Conservation (phyloP, 371 early-diverging fungal species). For the Mortierella sp. region DNA sequence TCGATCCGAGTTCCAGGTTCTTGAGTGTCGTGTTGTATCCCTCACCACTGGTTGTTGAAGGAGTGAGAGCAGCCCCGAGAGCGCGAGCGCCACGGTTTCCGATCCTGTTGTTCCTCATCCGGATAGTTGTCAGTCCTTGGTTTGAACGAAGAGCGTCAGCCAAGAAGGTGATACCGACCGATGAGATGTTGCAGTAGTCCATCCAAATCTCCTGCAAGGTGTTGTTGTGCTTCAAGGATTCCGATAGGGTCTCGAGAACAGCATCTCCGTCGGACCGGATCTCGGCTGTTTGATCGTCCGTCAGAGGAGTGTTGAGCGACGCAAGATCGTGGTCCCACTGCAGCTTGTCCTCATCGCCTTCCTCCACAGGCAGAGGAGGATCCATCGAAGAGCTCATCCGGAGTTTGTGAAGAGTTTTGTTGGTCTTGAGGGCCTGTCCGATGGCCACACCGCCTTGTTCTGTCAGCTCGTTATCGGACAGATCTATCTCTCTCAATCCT, state of each 20-base stretch:
- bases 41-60: neutral
- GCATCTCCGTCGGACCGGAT: constrained; percentile 64
- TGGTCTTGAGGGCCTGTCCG: constrained; percentile 57
- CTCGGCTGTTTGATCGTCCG: constrained; percentile 37
- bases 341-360: constrained; percentile 58
- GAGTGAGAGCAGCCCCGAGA: constrained; percentile 49
- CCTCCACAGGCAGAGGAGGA: constrained; percentile 48
- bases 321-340: constrained; percentile 45
- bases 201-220: constrained; percentile 63
- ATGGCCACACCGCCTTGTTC: constrained; percentile 62
- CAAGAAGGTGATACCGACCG: constrained; percentile 38
- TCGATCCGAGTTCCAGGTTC: constrained; percentile 67
- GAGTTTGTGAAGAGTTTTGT: constrained; percentile 57
- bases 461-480: constrained; percentile 70
- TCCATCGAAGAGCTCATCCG: constrained; percentile 64
- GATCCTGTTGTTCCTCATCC: constrained; percentile 67
- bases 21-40: constrained; percentile 39
- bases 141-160: constrained; percentile 42
- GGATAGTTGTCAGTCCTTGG: constrained; percentile 58
- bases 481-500: constrained; percentile 62
- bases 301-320: constrained; percentile 27
- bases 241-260: constrained; percentile 57
- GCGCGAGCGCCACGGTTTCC: constrained; percentile 65
- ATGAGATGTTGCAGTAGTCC: constrained; percentile 68
- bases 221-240: constrained; percentile 51